phyloP scores from a whole-genome alignment of 2,329 filamentous ascomycete genomes.

The Dactylonectria macrodidyma region DNA sequence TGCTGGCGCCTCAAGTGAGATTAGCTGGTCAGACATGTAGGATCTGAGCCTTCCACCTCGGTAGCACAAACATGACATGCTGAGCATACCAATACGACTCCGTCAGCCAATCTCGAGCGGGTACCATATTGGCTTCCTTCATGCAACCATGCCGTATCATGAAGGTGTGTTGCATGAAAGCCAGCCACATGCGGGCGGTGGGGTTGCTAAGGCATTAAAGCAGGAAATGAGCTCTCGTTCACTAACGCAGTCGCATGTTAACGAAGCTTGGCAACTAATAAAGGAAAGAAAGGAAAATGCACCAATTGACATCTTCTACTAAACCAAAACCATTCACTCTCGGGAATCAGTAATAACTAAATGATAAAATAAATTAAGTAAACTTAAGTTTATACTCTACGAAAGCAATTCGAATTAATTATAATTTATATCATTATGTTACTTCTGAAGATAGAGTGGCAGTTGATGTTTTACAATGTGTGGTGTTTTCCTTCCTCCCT shows the following conservation, averaged over 20 bases:
- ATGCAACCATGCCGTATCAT: constrained; percentile 9
- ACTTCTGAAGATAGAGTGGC: too few species aligned
- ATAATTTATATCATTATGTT: too few species aligned
- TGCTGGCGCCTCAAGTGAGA: neutral
- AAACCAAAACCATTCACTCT: too few species aligned
- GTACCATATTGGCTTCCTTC: neutral
- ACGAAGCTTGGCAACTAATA: neutral
- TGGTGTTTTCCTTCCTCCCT: too few species aligned
- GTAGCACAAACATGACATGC: neutral
- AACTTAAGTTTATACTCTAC: too few species aligned
- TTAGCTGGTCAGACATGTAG: neutral
- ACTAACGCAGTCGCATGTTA: neutral
- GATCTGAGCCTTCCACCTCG: neutral
- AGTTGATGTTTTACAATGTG: too few species aligned
- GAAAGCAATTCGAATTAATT: too few species aligned
- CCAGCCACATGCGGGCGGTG: neutral
- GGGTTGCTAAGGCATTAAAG: constrained; percentile 19
- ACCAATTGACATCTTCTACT: too few species aligned
- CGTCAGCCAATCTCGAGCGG: neutral
- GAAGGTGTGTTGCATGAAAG: constrained; percentile 11
- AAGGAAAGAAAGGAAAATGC: too few species aligned
- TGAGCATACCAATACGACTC: neutral
- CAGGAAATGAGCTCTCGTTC: constrained; percentile 10
- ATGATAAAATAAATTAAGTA: too few species aligned
- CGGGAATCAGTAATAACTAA: too few species aligned